Conservation (phyloP, 2,329 filamentous ascomycete species). For the Ophiostoma quercus region DNA sequence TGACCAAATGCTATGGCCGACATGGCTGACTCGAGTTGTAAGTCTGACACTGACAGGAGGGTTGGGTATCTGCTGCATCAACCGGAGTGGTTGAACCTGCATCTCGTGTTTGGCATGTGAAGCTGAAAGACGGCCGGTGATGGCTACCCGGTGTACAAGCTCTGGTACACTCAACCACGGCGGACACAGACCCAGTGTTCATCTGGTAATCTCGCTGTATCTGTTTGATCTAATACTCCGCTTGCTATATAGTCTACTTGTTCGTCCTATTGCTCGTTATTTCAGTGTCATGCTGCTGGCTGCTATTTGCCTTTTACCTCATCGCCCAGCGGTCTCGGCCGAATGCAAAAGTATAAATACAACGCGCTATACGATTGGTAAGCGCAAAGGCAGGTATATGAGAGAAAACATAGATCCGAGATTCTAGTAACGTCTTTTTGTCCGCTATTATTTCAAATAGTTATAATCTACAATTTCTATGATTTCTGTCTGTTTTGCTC, state of each 20-base stretch:
- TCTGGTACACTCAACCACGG: not conserved
- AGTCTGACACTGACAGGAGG: not conserved
- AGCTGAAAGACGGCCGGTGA: not conserved
- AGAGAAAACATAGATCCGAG: not conserved
- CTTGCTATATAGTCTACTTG: not conserved
- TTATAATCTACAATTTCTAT: not conserved
- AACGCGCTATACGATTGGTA: not conserved
- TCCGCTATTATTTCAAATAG: not conserved
- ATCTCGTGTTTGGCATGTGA: not conserved
- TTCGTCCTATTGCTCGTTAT: not conserved
- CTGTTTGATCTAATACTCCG: not conserved
- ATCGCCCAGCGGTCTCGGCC: not conserved
- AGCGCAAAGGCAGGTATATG: not conserved
- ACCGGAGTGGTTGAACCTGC: not conserved
- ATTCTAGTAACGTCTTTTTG: not conserved
- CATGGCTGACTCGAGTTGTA: not conserved
- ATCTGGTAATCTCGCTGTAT: not conserved
- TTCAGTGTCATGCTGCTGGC: not conserved
- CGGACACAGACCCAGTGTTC: not conserved
- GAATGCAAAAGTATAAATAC: constrained; percentile 8
- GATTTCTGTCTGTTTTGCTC: not conserved
- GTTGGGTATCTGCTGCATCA: not conserved
- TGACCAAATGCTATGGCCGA: not conserved
- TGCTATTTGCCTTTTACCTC: not conserved
- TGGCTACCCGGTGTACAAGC: not conserved